Evolutionary conservation across 1,284 basidiomycete genomes (phyloP).

Genomic region (Peniophora sp.): DNA sequence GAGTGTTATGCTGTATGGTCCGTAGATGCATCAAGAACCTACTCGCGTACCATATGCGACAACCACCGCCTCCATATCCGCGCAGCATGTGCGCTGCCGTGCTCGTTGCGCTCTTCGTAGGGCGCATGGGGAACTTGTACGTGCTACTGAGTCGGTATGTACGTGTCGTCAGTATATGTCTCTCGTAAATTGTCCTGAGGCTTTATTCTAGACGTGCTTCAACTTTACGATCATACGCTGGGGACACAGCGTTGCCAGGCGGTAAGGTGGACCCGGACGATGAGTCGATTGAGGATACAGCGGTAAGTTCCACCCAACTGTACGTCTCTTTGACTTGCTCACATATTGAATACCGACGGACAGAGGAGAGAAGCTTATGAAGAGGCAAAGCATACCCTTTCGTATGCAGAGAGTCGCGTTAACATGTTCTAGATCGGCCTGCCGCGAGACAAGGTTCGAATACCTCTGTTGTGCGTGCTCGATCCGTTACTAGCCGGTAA

Average conservation of each 20-base stretch:
- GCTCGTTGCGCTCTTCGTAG: conserved; percentile 75
- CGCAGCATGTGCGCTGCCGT: conserved; percentile 60
- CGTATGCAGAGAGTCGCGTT: not conserved
- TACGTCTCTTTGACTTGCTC: not conserved
- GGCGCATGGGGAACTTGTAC: conserved; percentile 73
- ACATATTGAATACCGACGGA: too few relatives aligned
- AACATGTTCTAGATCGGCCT: conserved; percentile 60
- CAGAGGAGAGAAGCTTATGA: conserved; percentile 74
- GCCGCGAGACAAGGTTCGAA: conserved; percentile 55
- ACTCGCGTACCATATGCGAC: conserved; percentile 42
- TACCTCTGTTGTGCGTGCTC: conserved; percentile 67
- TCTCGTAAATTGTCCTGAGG: not conserved
- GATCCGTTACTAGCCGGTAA: conserved; percentile 72
- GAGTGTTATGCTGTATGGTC: not conserved
- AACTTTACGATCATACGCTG: conserved; percentile 66
- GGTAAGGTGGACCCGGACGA: conserved; percentile 72
- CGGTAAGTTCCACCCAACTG: conserved; percentile 49
- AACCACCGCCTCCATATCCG: conserved; percentile 37
- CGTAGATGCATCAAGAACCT: conserved; percentile 58
- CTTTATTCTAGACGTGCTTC: conserved; percentile 51
- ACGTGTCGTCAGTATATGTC: too few relatives aligned
- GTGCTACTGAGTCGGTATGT: conserved; percentile 70
- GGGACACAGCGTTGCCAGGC: conserved; percentile 80
- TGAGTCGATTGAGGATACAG: conserved; percentile 65
- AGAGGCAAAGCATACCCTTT: conserved; percentile 30